Evolutionary conservation across 2,329 filamentous ascomycete species (phyloP), one percentile per base, ranked within the genome.

Genomic region (Aspergillus carbonarius): DNA sequence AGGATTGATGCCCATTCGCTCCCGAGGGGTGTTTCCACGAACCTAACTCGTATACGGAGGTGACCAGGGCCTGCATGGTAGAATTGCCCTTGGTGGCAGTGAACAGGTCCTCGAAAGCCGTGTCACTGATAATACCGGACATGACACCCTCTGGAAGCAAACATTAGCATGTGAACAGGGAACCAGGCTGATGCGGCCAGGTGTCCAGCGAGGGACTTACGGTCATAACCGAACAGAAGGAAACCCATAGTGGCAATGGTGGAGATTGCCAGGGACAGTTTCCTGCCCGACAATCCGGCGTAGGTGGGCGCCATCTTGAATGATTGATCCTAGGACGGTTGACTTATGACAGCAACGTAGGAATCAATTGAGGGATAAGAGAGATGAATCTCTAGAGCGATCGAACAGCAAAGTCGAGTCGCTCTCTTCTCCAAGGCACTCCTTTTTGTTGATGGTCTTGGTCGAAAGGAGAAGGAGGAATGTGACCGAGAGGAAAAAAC

Each of bases 241-340:
- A 87, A 87, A 20, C 84, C 85, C 51, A 84, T 86, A 0, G 86
- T 88, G 4, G 86, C 85, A 25, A 88, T 81, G n/a, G 82, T 80
- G 1, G 86, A 86, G 48, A 89, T 80, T 39, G 81, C 76, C 60
- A 86, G 66, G 17, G 82, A 83, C 54, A 89, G 78, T 37, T 75
- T 77, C 64, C 77, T 79, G 70, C 87, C 87, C 35, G 81, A 82
- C 60, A 88, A 77, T 72, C 86, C 85, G 70, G 83, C 81, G 69
- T 80, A 88, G 17, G 69, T 80, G 63, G 82, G 79, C 63, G 81
- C 77, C 82, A 85, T 85, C 39, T 23, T 68, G 63, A 46, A 47
- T 18, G 46, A 15, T 30, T 49, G 44, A 15, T 30, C 5, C 5
- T 25, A 48, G 12, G 25, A 12, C 5, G n/a, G 44, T 27, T 34